phyloP scores from a whole-genome alignment of 768 basidiomycete species.

The Boletus rex-veris region DNA sequence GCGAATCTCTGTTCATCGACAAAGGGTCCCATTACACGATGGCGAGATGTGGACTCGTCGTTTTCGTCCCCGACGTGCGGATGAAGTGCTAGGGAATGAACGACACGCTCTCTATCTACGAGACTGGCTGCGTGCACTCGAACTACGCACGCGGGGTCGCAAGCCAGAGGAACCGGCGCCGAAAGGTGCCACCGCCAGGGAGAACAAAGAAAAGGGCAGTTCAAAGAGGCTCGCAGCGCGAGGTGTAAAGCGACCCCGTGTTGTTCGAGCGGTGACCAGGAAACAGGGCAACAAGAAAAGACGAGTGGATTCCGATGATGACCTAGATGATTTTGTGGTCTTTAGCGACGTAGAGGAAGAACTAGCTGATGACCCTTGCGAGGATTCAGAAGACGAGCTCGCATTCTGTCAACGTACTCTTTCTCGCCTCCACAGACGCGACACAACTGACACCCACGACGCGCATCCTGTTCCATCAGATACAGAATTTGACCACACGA shows the following conservation, averaged over 20 bases:
- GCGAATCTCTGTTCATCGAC: slow-evolving; percentile 32
- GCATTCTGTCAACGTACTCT: slow-evolving; percentile 26
- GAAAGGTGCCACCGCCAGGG: slow-evolving; percentile 1
- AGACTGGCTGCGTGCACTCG: slow-evolving; percentile 75
- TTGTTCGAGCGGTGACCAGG: slow-evolving; percentile 53
- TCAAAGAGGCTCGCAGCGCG: slow-evolving; percentile 28
- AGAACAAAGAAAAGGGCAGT: slow-evolving; percentile 19
- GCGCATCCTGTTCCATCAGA: not conserved
- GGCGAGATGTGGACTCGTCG: slow-evolving; percentile 64
- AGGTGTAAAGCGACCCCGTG: slow-evolving; percentile 54
- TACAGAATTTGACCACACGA: slow-evolving; percentile 4
- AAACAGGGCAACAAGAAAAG: slow-evolving; percentile 50
- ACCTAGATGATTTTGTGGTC: slow-evolving; percentile 57
- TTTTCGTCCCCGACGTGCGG: slow-evolving; percentile 71
- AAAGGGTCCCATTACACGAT: slow-evolving; percentile 15
- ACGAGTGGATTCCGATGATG: slow-evolving; percentile 51
- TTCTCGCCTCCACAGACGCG: slow-evolving; percentile 14
- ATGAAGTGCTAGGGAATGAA: slow-evolving; percentile 79
- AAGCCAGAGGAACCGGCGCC: slow-evolving; percentile 2
- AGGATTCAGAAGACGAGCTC: slow-evolving; percentile 38
- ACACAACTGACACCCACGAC: not conserved
- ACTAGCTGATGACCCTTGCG: slow-evolving; percentile 29
- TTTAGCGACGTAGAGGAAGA: slow-evolving; percentile 35
- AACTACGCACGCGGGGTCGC: slow-evolving; percentile 42
- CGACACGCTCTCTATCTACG: slow-evolving; percentile 64